phyloP scores from a whole-genome alignment of 1,284 basidiomycete genomes.

The Sporisorium iseilematis-ciliati region DNA sequence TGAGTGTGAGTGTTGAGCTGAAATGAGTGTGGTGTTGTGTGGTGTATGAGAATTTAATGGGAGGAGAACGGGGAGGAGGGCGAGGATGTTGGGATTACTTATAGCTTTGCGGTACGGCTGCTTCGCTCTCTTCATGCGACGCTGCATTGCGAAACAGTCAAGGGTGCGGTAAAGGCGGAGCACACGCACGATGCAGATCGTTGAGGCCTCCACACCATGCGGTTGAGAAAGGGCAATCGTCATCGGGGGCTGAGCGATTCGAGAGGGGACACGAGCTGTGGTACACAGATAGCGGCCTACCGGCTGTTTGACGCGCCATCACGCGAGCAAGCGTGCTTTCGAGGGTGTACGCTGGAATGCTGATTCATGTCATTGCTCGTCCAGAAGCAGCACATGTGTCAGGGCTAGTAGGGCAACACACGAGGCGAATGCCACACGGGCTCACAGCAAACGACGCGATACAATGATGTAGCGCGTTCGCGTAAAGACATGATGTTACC shows the following conservation, averaged over 20 bases:
- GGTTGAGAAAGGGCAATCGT: background rate
- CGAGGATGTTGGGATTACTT: background rate
- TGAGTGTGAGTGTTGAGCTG: conserved; percentile 8
- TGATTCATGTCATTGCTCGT: conserved; percentile 5
- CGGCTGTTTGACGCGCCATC: background rate
- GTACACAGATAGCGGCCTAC: too few species aligned
- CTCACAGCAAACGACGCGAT: conserved; percentile 1
- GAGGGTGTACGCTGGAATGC: conserved; percentile 3
- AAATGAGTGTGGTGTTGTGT: conserved; percentile 21
- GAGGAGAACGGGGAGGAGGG: background rate
- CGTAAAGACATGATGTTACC: background rate
- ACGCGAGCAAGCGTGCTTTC: background rate
- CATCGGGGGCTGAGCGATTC: conserved; percentile 10
- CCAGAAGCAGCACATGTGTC: background rate
- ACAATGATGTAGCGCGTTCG: background rate
- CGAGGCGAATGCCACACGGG: background rate
- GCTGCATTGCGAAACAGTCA: background rate
- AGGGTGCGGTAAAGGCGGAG: background rate
- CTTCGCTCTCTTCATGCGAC: background rate
- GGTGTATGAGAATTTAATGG: background rate
- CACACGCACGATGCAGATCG: conserved; percentile 18
- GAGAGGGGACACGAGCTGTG: background rate
- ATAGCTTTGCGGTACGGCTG: conserved; percentile 7
- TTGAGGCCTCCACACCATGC: conserved; percentile 3
- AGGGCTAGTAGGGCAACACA: too few species aligned